These are phyloP conservation scores for Fusarium lateritium DNA, from an alignment of 2,329 filamentous ascomycete genomes.

Conservation along the genomic window DNA sequence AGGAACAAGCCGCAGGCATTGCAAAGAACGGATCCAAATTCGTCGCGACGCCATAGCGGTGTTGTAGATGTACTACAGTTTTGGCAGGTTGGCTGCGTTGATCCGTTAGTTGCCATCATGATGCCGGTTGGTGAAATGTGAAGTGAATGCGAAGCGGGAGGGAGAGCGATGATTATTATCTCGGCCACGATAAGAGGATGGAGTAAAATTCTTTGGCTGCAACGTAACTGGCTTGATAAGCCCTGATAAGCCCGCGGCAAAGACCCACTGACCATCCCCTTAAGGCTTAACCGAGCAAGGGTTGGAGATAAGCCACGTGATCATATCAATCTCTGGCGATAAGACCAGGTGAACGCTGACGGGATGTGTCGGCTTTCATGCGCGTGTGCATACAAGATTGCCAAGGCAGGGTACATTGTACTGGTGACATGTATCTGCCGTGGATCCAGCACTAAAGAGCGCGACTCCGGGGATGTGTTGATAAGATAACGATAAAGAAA, in stretches of 20 bases:
- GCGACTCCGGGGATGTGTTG: slow-evolving; percentile 12
- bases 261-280: slow-evolving; percentile 36
- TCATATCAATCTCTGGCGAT: slow-evolving; percentile 42
- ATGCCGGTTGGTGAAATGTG: slow-evolving; percentile 56
- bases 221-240: slow-evolving; percentile 56
- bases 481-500: slow-evolving; percentile 31
- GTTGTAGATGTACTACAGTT: slow-evolving; percentile 97
- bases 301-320: slow-evolving; percentile 53
- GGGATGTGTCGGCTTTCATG: slow-evolving; percentile 19
- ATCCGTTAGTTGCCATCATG: slow-evolving; percentile 71
- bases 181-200: slow-evolving; percentile 58
- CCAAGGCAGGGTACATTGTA: not conserved
- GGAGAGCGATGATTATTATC: slow-evolving; percentile 54
- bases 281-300: slow-evolving; percentile 42
- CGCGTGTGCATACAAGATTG: slow-evolving; percentile 24
- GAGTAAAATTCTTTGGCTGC: slow-evolving; percentile 54
- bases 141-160: slow-evolving; percentile 48
- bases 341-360: slow-evolving; percentile 26
- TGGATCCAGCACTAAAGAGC: slow-evolving; percentile 17
- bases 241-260: slow-evolving; percentile 48
- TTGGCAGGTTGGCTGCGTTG: slow-evolving; percentile 91
- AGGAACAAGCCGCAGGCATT: slow-evolving; percentile 98
- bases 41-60: slow-evolving; percentile 96
- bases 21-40: slow-evolving; percentile 94
- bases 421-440: slow-evolving; percentile 13